A percentile compares a stretch with the other conserved stretches of the same genome.
Evolutionary conservation across 768 basidiomycete species (phyloP).

Genomic region (Daedaleopsis sinensis): DNA sequence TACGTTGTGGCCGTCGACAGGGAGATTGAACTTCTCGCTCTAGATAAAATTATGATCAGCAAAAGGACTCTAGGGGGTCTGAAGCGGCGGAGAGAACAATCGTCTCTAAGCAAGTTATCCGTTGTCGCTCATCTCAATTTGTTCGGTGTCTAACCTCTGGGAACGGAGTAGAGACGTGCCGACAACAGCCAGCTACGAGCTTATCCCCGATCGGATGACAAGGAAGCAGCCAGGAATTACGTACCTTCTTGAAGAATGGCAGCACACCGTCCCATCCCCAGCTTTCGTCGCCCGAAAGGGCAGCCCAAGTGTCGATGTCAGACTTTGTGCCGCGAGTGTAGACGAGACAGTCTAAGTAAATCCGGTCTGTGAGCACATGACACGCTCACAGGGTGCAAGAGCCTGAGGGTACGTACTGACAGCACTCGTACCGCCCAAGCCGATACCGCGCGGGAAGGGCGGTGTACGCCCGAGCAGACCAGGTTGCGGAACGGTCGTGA

Average conservation of each 20-base stretch:
- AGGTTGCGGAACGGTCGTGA: conserved; percentile 26
- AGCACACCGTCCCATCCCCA: background rate
- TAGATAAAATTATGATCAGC: background rate
- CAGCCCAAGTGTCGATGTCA: background rate
- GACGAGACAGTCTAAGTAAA: background rate
- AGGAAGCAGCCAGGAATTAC: too few relatives aligned
- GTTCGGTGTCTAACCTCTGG: too few relatives aligned
- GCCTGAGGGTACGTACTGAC: conserved; percentile 26
- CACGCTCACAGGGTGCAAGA: background rate
- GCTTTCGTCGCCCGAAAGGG: background rate
- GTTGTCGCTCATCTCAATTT: too few relatives aligned
- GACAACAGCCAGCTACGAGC: too few relatives aligned
- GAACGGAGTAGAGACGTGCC: too few relatives aligned
- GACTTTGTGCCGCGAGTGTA: background rate
- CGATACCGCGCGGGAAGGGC: conserved; percentile 24
- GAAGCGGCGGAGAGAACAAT: too few relatives aligned
- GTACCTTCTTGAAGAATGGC: background rate
- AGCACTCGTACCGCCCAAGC: conserved; percentile 29
- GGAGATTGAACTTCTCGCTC: background rate
- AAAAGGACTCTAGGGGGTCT: too few relatives aligned
- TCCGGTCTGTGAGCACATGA: background rate
- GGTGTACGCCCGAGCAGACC: conserved; percentile 23
- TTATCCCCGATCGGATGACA: too few relatives aligned
- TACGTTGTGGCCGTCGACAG: background rate
- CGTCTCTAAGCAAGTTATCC: too few relatives aligned